A percentile compares a stretch with the other conserved stretches of the same genome.
Evolutionary conservation across 2,329 filamentous ascomycete genomes (phyloP).

Genomic region (Paraphoma chrysanthemicola): DNA sequence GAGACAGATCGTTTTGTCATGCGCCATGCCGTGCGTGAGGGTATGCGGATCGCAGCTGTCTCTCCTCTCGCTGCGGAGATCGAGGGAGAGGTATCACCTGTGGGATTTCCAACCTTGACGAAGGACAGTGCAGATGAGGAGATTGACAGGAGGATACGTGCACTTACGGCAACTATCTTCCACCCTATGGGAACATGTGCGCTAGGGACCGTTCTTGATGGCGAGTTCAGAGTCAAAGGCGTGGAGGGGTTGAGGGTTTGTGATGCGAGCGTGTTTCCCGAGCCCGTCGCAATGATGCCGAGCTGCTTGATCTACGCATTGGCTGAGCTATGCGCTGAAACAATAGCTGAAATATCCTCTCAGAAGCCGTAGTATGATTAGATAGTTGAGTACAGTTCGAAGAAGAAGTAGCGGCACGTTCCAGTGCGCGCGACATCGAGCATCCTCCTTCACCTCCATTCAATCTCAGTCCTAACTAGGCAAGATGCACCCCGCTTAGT

Average conservation of each 20-base stretch:
- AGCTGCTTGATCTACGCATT: conserved; percentile 26
- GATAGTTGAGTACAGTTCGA: neutral
- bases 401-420: neutral
- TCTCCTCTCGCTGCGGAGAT: conserved; percentile 14
- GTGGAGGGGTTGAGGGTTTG: conserved; percentile 16
- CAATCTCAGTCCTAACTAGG: too few relatives aligned
- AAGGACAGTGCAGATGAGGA: conserved; percentile 27
- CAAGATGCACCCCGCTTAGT: too few relatives aligned
- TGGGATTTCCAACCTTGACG: conserved; percentile 12
- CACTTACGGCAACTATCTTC: conserved; percentile 7
- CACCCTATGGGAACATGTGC: conserved; percentile 28
- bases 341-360: conserved; percentile 12
- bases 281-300: conserved; percentile 29
- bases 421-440: neutral
- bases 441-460: neutral
- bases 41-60: conserved; percentile 10
- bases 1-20: conserved; percentile 29
- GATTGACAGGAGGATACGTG: conserved; percentile 28
- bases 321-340: conserved; percentile 29
- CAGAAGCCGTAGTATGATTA: neutral
- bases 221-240: conserved; percentile 18
- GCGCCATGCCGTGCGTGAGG: conserved; percentile 19
- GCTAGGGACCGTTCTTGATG: conserved; percentile 25
- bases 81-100: conserved; percentile 22
- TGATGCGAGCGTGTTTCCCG: conserved; percentile 26